Percentiles rank a stretch among this genome's conserved stretches.
Conservation (phyloP, 495 filamentous ascomycete species). For the Penicillium manginii region DNA sequence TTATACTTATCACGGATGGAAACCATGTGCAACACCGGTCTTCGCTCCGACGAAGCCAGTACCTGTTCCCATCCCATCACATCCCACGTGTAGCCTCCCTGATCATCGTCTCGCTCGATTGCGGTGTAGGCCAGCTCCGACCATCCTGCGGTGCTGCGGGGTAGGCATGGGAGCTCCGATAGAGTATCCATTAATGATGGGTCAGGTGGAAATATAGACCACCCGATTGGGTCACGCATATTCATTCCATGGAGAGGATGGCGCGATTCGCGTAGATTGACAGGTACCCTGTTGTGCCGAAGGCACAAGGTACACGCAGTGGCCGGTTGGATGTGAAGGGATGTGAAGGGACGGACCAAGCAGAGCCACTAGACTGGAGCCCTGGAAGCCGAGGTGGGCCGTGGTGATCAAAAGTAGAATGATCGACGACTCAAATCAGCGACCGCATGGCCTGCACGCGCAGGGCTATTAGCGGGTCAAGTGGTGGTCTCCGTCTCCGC, state of each 20-base stretch:
- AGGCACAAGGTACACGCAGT: background rate
- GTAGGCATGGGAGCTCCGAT: constrained; percentile 5
- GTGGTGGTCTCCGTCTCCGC: constrained; percentile 4
- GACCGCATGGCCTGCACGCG: constrained; percentile 5
- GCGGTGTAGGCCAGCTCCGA: background rate
- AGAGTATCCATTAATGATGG: constrained; percentile 3
- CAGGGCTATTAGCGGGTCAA: background rate
- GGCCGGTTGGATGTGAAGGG: background rate
- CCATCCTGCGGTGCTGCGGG: constrained; percentile 7
- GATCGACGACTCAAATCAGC: constrained; percentile 12
- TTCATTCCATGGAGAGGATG: background rate
- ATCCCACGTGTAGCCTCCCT: constrained; percentile 12
- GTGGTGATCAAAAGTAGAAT: background rate
- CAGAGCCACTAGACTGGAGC: background rate
- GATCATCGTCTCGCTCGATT: constrained; percentile 6
- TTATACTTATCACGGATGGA: constrained; percentile 4
- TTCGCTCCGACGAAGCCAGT: constrained; percentile 7
- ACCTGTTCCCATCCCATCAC: constrained; percentile 5
- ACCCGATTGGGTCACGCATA: constrained; percentile 11
- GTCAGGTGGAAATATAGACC: background rate
- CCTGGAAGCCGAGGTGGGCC: background rate
- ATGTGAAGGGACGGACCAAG: background rate
- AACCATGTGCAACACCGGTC: constrained; percentile 1
- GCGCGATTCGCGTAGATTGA: constrained; percentile 10
- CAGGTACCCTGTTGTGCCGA: constrained; percentile 9